Conservation (phyloP, 1,139 yeast species). For the Candida sanyaensis region DNA sequence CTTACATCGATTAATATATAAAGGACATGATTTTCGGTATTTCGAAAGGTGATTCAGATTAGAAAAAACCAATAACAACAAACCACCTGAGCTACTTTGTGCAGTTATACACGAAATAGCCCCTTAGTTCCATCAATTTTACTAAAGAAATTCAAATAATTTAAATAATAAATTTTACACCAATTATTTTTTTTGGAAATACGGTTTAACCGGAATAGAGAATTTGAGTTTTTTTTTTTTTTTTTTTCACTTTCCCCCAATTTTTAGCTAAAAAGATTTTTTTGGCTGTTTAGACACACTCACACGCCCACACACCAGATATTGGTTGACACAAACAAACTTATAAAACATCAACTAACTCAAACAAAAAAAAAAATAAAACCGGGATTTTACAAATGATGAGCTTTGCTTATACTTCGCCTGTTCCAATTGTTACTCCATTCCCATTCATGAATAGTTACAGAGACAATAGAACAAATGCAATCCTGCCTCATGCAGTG, state of each 20-base stretch:
- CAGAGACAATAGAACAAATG: neutral
- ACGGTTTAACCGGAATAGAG: slow-evolving; percentile 3
- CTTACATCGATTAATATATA: too few relatives aligned
- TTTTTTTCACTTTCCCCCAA: neutral
- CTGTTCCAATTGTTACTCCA: neutral
- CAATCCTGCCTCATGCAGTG: neutral
- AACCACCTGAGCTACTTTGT: too few relatives aligned
- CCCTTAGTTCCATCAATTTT: neutral
- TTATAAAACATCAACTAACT: neutral
- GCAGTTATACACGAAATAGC: neutral
- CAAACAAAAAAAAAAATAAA: neutral
- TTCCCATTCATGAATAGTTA: neutral
- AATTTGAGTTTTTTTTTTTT: too few relatives aligned
- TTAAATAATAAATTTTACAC: neutral
- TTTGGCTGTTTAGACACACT: neutral
- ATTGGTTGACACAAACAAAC: slow-evolving; percentile 1
- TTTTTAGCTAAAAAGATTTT: neutral
- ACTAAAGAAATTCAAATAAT: neutral
- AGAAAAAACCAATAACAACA: too few relatives aligned
- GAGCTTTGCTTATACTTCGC: slow-evolving; percentile 1
- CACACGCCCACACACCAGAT: neutral
- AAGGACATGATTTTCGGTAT: too few relatives aligned
- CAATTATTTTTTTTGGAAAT: slow-evolving; percentile 1
- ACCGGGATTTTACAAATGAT: neutral
- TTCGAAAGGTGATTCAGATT: too few relatives aligned